Evolutionary conservation across 345 rosid genomes (phyloP).

Genomic region (Eutrema heterophyllum): DNA sequence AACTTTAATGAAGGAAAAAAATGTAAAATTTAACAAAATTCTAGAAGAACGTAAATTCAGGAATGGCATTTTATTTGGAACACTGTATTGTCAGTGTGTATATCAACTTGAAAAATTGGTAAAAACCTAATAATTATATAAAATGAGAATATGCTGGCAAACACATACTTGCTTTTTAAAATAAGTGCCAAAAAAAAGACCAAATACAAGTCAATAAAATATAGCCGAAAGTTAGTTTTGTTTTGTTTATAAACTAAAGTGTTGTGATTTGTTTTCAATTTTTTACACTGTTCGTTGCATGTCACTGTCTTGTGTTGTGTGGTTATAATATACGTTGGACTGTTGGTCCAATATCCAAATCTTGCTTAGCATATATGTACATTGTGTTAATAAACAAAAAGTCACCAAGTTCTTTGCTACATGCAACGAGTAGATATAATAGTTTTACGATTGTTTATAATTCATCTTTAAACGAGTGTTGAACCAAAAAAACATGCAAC

Average conservation of each 20-base stretch:
- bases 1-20: background rate
- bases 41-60: background rate
- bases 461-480: background rate
- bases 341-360: conserved; percentile 1
- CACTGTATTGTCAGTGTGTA: background rate
- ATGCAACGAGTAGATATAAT: background rate
- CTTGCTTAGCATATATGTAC: background rate
- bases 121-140: background rate
- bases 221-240: conserved; percentile 32
- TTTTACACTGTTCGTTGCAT: conserved; percentile 14
- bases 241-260: conserved; percentile 13
- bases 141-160: background rate
- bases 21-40: background rate
- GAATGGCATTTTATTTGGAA: background rate
- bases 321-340: background rate
- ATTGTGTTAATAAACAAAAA: background rate
- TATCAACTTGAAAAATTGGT: background rate
- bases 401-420: background rate
- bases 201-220: conserved; percentile 22
- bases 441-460: background rate
- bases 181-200: conserved; percentile 14
- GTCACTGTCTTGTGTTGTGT: conserved; percentile 23
- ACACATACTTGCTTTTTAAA: background rate
- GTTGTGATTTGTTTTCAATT: conserved; percentile 7
- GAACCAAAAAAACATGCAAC: background rate